Percentiles rank a stretch among this genome's conserved stretches.
Evolutionary conservation across 2,329 filamentous ascomycete genomes (phyloP).

Genomic region (Mariannaea elegans): DNA sequence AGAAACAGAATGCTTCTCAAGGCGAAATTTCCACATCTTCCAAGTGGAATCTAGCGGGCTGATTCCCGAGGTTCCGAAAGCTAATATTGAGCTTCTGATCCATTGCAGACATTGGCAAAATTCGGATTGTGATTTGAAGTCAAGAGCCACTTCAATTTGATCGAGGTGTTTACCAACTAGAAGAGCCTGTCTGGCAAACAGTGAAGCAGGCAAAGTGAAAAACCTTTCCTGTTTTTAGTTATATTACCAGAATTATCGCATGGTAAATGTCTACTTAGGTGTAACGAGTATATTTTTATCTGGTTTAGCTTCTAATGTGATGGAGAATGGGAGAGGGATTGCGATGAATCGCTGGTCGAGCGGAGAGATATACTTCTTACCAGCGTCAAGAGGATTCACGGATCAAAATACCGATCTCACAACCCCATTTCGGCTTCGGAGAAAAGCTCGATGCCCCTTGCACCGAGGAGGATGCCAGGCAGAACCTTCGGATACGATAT

Average conservation of each 20-base stretch:
- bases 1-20: slow-evolving; percentile 20
- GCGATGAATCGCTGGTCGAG: not conserved
- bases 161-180: no score
- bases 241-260: not conserved
- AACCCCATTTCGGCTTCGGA: not conserved
- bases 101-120: not conserved
- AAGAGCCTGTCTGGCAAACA: no score
- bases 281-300: no score
- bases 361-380: not conserved
- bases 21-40: slow-evolving; percentile 1
- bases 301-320: no score
- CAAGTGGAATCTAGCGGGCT: slow-evolving; percentile 15
- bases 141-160: no score
- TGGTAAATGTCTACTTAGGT: not conserved
- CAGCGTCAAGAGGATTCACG: not conserved
- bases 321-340: no score
- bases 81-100: not conserved
- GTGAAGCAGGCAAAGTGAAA: no score
- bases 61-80: slow-evolving; percentile 16
- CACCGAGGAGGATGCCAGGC: not conserved
- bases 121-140: no score
- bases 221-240: no score
- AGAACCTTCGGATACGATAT: not conserved
- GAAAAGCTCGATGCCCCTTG: not conserved
- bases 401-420: slow-evolving; percentile 4